A percentile compares a stretch with the other conserved stretches of the same genome.
phyloP scores from a whole-genome alignment of 1,139 yeast genomes.

The Hemisphaericaspora subhashii region DNA sequence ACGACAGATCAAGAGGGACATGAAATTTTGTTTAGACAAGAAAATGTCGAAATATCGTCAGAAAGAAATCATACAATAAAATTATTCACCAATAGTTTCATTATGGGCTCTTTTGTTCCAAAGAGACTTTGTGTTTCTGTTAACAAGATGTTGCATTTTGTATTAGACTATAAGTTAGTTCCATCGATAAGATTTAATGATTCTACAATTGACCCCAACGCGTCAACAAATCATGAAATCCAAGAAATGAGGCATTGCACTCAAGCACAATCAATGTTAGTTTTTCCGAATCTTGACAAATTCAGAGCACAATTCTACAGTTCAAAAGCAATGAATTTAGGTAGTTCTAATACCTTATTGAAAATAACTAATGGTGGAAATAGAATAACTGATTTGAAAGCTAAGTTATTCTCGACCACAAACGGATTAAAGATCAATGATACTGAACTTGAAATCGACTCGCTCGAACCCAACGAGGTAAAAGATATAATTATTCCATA shows the following conservation, averaged over 20 bases:
- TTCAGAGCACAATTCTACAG: slow-evolving; percentile 24
- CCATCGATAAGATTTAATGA: too few relatives aligned
- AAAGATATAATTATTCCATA: slow-evolving; percentile 24
- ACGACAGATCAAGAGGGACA: slow-evolving; percentile 18
- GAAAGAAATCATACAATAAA: slow-evolving; percentile 17
- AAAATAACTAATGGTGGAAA: slow-evolving; percentile 22
- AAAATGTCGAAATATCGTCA: slow-evolving; percentile 9
- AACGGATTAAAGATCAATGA: slow-evolving; percentile 18
- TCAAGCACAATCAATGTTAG: background rate
- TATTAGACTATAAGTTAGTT: slow-evolving; percentile 12
- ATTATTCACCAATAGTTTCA: slow-evolving; percentile 24
- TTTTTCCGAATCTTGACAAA: slow-evolving; percentile 19
- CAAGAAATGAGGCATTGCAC: too few relatives aligned
- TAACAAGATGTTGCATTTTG: slow-evolving; percentile 22
- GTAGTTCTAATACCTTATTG: slow-evolving; percentile 22
- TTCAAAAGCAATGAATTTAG: slow-evolving; percentile 21
- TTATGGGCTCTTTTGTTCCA: slow-evolving; percentile 27
- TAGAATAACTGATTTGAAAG: slow-evolving; percentile 15
- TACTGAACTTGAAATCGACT: slow-evolving; percentile 19
- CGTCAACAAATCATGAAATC: background rate
- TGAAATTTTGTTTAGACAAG: slow-evolving; percentile 7
- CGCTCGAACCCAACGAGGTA: slow-evolving; percentile 19
- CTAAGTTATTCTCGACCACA: slow-evolving; percentile 18
- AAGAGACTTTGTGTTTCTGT: slow-evolving; percentile 20
- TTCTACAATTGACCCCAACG: background rate